Evolutionary conservation across 2,329 filamentous ascomycete species (phyloP).

Genomic region (Xylariomycetidae sp.): DNA sequence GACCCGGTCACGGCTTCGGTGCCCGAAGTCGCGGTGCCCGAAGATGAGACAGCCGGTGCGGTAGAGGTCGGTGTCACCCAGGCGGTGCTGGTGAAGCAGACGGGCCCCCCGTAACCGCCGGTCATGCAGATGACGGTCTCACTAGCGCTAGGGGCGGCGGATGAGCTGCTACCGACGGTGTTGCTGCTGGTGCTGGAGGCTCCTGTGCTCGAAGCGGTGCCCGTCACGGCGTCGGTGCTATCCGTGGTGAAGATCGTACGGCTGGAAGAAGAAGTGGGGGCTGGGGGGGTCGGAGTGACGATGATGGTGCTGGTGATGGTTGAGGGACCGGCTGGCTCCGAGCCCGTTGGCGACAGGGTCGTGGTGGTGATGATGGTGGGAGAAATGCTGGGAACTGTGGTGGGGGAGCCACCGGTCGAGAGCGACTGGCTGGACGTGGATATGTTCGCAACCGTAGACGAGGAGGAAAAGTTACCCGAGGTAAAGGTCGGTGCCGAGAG

Average conservation of each 20-base stretch:
- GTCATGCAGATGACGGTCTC: constrained; percentile 9
- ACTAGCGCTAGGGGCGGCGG: not conserved
- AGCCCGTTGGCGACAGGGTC: not conserved
- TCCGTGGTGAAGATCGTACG: constrained; percentile 10
- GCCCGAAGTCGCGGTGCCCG: constrained; percentile 3
- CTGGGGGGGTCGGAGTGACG: constrained; percentile 1
- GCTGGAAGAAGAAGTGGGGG: constrained; percentile 6
- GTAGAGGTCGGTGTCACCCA: too few species aligned
- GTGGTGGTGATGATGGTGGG: not conserved
- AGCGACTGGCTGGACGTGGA: too few species aligned
- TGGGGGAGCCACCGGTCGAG: too few species aligned
- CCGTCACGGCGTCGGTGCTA: constrained; percentile 11
- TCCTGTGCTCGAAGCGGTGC: not conserved
- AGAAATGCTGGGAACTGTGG: too few species aligned
- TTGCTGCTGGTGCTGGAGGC: constrained; percentile 5
- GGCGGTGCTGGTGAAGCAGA: constrained; percentile 10
- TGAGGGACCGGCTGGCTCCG: not conserved
- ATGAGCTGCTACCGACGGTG: too few species aligned
- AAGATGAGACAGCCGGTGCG: too few species aligned
- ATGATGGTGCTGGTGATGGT: not conserved
- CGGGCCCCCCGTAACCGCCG: constrained; percentile 11
- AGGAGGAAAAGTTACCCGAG: too few species aligned
- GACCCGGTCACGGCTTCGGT: constrained; percentile 6
- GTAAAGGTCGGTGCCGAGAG: too few species aligned
- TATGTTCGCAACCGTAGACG: too few species aligned